Base-by-base conservation (phyloP, 805 yeast genomes). In the Kodamaea kaohsiungensis region DNA sequence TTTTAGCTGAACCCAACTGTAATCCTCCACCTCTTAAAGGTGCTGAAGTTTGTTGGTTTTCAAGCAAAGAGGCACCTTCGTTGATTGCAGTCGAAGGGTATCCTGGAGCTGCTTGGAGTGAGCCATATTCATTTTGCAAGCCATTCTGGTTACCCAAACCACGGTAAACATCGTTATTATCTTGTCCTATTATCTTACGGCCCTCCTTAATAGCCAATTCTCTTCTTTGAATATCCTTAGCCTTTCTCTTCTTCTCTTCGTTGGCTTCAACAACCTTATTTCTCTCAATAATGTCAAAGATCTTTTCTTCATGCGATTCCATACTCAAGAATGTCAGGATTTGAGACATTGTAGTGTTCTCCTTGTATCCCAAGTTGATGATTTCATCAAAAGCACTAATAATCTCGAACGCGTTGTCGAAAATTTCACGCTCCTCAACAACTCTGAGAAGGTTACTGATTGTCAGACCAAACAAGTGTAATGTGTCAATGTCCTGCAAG, bases 231-330 rank as follows among this genome's bases (percentile, higher is more conserved):
- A 89, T 87, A 66, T 89, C 96, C 70, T 88, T 90, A 49, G 98
- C 98, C 69, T 90, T 86, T 73, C 96, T 88, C 76, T 93, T 93
- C 73, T 98, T 87, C 73, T 93, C 97, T 74, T 95, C 99, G 53
- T 90, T 86, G 42, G 99, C 99, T 72, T 93, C 99, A 65, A 89
- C 76, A 75, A 95, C 99, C 75, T 95, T 95, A 78, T 95, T 95
- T 71, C 92, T 86, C 74, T 91, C 98, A 64, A 95, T 95, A 69
- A 95, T 92, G 69, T 95, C 98, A 78, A 95, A 98, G 67, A 96
- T 93, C 78, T 90, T 93, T 75, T 95, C 99, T 74, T 95, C 99
- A 70, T 95, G 98, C 42, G 96, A 89, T 73, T 95, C 98, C 98
- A 95, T 93, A 68, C 91, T 93, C 76, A 95, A 78, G 73, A 89